Base-by-base conservation (phyloP, 306 rosid species). In the Quercus rubra region DNA sequence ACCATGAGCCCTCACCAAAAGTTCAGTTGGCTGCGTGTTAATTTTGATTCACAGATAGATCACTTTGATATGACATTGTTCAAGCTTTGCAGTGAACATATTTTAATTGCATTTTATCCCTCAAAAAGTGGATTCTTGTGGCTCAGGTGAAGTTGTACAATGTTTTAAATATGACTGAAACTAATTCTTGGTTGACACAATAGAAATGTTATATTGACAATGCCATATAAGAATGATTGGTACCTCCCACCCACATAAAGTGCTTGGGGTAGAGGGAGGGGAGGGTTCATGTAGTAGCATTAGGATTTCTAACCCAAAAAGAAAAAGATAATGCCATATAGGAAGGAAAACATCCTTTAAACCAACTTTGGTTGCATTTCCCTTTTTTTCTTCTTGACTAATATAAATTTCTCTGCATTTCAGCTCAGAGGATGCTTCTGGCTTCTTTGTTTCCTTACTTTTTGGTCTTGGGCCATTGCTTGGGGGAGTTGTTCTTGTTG, bases 391-490 rank as follows among this genome's bases (percentile, higher is more conserved):
- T 52, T 12, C 10, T 41, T 67, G 58, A 77, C 79, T 25, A 73
- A 64, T 51, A 78, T 49, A 4, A 31, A 59, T 80, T 82, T 77
- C 80, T 69, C 69, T 75, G 69, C 30, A 6, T 76, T 84, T 78
- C 95, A 95, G 99, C 89, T 80, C 97, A 28, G 99, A 93, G 81
- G 99, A 93, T 84, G 98, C 97, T 21, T 96, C 99, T 55, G 97
- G 99, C 85, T 93, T 96, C 90, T 93, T 96, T 74, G 98, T 96
- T 62, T 96, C 99, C 20, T 78, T 96, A 77, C 96, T 96, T 70
- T 96, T 96, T 77, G 99, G 99, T 57, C 93, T 96, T 46, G 99
- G 99, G 68, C 99, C 98, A 5, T 86, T 91, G 73, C 97, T 93
- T 13, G 99, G 99, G 1, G 99, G 99, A 77, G 49, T 86, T 75